A percentile compares a stretch with the other conserved stretches of the same genome.
Conservation (phyloP, 768 basidiomycete genomes). For the Lactarius trivialis region DNA sequence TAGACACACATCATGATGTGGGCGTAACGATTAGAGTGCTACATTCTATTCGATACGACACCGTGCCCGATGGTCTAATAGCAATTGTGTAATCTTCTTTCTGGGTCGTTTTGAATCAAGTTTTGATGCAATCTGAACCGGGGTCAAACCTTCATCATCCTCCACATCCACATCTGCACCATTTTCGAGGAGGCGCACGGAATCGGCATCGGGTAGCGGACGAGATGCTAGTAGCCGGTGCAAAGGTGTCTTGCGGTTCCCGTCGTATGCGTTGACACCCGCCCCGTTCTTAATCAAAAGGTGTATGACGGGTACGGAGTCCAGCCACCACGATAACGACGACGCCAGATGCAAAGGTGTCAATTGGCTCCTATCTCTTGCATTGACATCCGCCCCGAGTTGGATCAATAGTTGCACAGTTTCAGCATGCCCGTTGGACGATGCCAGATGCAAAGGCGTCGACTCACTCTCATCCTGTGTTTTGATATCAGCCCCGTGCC, state of each 20-base stretch:
- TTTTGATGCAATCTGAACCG: neutral
- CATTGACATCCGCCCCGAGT: neutral
- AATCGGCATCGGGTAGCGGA: neutral
- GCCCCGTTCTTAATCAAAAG: no score
- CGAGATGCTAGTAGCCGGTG: no score
- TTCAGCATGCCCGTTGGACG: neutral
- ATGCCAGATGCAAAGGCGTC: neutral
- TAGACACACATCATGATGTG: no score
- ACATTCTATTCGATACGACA: neutral
- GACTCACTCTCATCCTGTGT: neutral
- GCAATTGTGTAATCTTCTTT: neutral
- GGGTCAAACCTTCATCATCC: neutral
- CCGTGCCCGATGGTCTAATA: neutral
- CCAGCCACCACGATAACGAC: no score
- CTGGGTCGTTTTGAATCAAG: no score
- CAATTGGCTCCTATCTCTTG: neutral
- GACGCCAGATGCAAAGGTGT: neutral
- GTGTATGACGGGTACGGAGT: no score
- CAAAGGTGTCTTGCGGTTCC: no score
- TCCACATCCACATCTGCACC: neutral
- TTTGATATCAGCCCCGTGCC: neutral
- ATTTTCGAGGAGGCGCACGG: neutral
- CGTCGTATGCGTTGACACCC: no score
- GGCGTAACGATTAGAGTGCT: neutral
- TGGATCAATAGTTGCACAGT: no score